Conservation (phyloP, 805 yeast genomes). For the Teunomyces cretensis region DNA sequence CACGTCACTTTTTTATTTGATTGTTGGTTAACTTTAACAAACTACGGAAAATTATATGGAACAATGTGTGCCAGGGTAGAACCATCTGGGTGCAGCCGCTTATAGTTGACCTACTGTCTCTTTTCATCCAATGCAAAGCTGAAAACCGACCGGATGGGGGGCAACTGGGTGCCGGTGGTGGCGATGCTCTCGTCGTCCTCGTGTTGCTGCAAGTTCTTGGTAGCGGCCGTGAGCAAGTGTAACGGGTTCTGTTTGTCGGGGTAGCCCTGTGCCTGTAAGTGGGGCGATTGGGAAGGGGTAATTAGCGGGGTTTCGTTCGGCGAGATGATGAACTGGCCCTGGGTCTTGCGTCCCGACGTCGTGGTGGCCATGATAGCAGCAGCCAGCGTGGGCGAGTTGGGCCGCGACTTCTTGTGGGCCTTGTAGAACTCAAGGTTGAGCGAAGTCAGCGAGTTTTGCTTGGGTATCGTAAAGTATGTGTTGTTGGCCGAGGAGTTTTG, state of each 20-base stretch:
- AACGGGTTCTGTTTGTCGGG: conserved; percentile 11
- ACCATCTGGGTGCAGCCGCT: no score
- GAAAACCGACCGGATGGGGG: conserved; percentile 39
- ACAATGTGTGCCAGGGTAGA: background rate
- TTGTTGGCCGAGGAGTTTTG: conserved; percentile 17
- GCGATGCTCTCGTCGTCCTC: conserved; percentile 31
- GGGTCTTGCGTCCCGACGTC: conserved; percentile 2
- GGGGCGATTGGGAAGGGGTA: conserved; percentile 52
- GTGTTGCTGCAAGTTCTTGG: conserved; percentile 26
- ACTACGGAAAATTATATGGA: no score
- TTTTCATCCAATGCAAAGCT: conserved; percentile 2
- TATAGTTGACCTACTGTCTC: background rate
- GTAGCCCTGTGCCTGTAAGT: conserved; percentile 27
- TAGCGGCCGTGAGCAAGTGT: conserved; percentile 21
- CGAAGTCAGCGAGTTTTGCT: conserved; percentile 30
- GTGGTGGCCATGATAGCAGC: background rate
- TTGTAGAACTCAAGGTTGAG: conserved; percentile 38
- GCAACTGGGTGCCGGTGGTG: conserved; percentile 39
- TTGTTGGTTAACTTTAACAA: no score
- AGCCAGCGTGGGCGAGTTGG: conserved; percentile 42
- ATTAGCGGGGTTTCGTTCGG: conserved; percentile 50
- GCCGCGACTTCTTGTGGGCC: conserved; percentile 42
- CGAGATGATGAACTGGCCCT: conserved; percentile 14
- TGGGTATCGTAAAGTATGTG: conserved; percentile 18
- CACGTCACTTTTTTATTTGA: no score